Evolutionary conservation across 192 early-diverging fungal species (phyloP), one percentile per base, ranked within the genome.

Genomic region (Backusella macrospora): DNA sequence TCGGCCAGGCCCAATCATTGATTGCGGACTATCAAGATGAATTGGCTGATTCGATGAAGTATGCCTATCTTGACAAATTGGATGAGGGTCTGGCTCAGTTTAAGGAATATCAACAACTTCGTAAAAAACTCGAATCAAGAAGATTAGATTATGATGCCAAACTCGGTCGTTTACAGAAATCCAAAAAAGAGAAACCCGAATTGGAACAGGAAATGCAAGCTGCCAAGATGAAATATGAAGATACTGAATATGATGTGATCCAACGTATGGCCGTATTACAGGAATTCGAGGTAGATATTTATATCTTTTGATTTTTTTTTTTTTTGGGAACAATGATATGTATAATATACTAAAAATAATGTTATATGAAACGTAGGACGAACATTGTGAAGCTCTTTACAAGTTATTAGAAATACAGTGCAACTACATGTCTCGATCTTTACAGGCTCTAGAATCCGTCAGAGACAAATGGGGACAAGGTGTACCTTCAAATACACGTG

Each of bases 71-170:
- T 9, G 75, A 74, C 42, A 73, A 62, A 12, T 47, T 92, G 65
- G 82, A 87, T 6, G 80, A 80, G 46, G 84, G 81, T 18, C 70
- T 86, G 38, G 80, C 83, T 62, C 82, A 81, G 40, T 84, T 86
- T 48, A 88, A 86, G 47, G 68, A 86, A 68, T 86, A 84, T 44
- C 77, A 90, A 69, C 69, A 83, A 23, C 70, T 96, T 69, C 90
- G 94, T 74, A 93, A 89, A 78, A 98, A 97, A 81, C 83, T 98
- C 5, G 93, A 96, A 65, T 90, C 92, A 69, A 86, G 96, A 47
- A 89, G 98, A 52, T 83, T 93, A 49, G 96, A 99, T 68, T 98
- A 95, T 83, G 98, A 99, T 83, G 91, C 93, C 39, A 98, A 96
- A 81, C 73, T 93, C 38, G 88, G 89, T 80, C 95, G 93, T 75